A percentile compares a stretch with the other conserved stretches of the same genome.
These are phyloP conservation scores for Neonectria magnoliae DNA, from an alignment of 2,329 filamentous ascomycete genomes.

Conservation along the genomic window DNA sequence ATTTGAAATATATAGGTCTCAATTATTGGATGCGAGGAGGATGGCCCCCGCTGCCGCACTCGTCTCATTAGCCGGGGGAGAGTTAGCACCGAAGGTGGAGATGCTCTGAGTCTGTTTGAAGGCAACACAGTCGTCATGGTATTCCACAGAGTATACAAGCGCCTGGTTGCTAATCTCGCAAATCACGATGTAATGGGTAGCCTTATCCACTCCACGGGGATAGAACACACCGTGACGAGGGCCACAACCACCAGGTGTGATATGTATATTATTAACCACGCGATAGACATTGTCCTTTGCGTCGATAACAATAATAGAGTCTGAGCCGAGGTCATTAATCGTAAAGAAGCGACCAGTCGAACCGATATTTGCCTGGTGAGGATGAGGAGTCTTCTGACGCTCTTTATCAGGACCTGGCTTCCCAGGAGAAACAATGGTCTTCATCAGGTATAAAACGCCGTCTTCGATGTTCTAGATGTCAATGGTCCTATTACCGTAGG, in stretches of 20 bases:
- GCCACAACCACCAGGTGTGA: background rate
- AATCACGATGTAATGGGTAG: conserved; percentile 28
- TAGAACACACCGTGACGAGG: conserved; percentile 21
- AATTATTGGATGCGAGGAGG: too few relatives aligned
- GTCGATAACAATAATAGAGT: conserved; percentile 53
- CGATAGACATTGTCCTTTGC: conserved; percentile 47
- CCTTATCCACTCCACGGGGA: background rate
- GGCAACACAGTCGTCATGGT: background rate
- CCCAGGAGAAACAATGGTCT: background rate
- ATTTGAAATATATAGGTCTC: too few relatives aligned
- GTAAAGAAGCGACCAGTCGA: conserved; percentile 55
- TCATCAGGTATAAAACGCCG: background rate
- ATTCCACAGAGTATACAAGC: conserved; percentile 17
- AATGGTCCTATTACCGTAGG: background rate
- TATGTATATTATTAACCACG: conserved; percentile 30
- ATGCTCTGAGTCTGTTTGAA: too few relatives aligned
- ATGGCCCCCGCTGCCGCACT: too few relatives aligned
- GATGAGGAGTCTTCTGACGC: conserved; percentile 4
- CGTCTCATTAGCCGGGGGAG: too few relatives aligned
- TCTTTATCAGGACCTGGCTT: conserved; percentile 1
- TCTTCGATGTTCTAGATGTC: background rate
- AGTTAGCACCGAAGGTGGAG: too few relatives aligned
- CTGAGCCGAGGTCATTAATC: conserved; percentile 54
- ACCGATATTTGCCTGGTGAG: conserved; percentile 56
- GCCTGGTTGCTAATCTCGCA: conserved; percentile 30